Base-by-base conservation (phyloP, 805 yeast species). In the Candida peoriensis region DNA sequence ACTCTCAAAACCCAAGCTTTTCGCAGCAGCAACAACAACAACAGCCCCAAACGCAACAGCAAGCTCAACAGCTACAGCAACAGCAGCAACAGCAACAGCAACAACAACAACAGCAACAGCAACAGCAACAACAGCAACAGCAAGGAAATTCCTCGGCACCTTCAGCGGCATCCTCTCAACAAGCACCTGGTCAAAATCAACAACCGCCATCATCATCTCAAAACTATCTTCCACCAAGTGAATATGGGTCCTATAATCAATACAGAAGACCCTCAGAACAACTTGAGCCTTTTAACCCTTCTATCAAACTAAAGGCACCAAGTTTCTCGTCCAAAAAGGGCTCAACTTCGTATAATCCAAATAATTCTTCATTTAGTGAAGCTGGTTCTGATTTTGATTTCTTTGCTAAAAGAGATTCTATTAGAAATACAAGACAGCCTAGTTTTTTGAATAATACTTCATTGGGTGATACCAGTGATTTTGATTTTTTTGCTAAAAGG, bases 221-320 rank as follows among this genome's bases (percentile, higher is more conserved):
- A 8, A 41, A 41, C 15, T 38, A 41, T 20, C 6, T 38, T 7
- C 45, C 50, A 13, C 8, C 46, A 11, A 37, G 34, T 11, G 51
- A 49, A 15, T 48, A 34, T 30, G 31, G 60, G 50, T 34, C 61
- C 37, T 43, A 46, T 50, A 41, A 47, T 41, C 39, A 53, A 34
- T 29, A 46, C 17, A 57, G 74, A 42, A 55, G 75, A 31, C 71
- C 68, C n/a, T 63, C 73, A 31, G 76, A 72, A 44, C 74, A 68
- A 33, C 41, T 70, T 32, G 77, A 72, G 35, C 70, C 74, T 1
- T 71, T 70, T 43, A 57, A 63, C 32, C 63, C 72, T 4, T 52
- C 57, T 4, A 36, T 43, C n/a, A 54, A 58, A 30, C 47, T 60
- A 15, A 51, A 47, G 33, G 43, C 34, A 12, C 55, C 57, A 28